Conservation (phyloP, 2,329 filamentous ascomycete species). For the Fusarium tuaranense region DNA sequence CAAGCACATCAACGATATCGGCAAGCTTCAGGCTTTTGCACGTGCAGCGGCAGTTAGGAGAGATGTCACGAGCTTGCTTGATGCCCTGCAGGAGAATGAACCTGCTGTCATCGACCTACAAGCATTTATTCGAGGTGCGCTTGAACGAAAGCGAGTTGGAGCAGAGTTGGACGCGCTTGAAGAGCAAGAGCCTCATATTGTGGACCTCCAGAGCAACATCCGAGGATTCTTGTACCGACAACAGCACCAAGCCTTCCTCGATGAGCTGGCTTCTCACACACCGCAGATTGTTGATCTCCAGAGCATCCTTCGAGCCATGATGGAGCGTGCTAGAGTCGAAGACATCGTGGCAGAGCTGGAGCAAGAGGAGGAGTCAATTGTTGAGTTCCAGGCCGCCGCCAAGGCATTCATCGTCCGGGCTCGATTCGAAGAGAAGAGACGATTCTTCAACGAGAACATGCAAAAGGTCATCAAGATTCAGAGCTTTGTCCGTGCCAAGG, state of each 20-base stretch:
- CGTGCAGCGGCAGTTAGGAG: conserved; percentile 67
- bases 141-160: conserved; percentile 64
- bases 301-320: conserved; percentile 80
- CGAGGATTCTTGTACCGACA: conserved; percentile 75
- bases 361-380: conserved; percentile 81
- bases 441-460: conserved; percentile 96
- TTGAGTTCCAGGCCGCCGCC: conserved; percentile 79
- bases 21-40: conserved; percentile 62
- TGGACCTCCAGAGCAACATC: conserved; percentile 73
- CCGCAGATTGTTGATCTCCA: conserved; percentile 78
- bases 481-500: conserved; percentile 93
- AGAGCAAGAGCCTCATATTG: conserved; percentile 67
- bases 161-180: conserved; percentile 67
- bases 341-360: conserved; percentile 82
- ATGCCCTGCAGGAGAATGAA: conserved; percentile 60
- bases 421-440: conserved; percentile 85
- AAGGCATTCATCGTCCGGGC: conserved; percentile 80
- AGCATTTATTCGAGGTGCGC: conserved; percentile 70
- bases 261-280: conserved; percentile 76
- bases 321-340: conserved; percentile 80
- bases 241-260: conserved; percentile 71
- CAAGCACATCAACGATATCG: conserved; percentile 57
- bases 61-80: conserved; percentile 61
- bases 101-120: conserved; percentile 65
- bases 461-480: conserved; percentile 99